These are phyloP conservation scores for Globisporangium viniferum DNA, from an alignment of 352 stramenopile genomes.

Conservation along the genomic window DNA sequence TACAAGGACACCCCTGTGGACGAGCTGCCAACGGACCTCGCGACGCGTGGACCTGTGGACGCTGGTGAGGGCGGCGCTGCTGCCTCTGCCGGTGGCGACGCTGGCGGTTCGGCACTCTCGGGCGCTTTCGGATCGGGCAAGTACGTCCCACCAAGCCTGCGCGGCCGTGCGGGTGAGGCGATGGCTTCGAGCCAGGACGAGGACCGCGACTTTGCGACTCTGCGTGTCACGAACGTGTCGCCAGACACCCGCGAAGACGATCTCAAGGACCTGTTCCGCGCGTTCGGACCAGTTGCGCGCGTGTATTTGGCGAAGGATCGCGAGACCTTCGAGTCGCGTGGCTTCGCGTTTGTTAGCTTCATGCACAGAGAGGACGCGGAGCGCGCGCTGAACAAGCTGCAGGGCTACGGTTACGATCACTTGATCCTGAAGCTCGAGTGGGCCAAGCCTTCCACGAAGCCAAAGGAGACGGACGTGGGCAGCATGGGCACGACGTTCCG, in stretches of 20 bases:
- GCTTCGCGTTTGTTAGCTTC: constrained; percentile 99
- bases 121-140: constrained; percentile 79
- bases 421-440: constrained; percentile 99
- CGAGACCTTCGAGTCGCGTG: constrained; percentile 96
- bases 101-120: constrained; percentile 53
- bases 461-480: constrained; percentile 63
- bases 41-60: constrained; percentile 42
- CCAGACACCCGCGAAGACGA: constrained; percentile 98
- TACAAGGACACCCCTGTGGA: constrained; percentile 88
- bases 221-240: constrained; percentile 99
- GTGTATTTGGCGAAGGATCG: constrained; percentile 99
- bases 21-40: constrained; percentile 70
- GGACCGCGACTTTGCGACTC: constrained; percentile 85
- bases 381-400: constrained; percentile 95
- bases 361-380: constrained; percentile 95
- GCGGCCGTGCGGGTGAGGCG: constrained; percentile 39
- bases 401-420: constrained; percentile 99
- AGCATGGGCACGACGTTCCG: constrained; percentile 87
- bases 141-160: constrained; percentile 85
- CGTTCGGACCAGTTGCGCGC: constrained; percentile 95
- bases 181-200: constrained; percentile 44
- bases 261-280: constrained; percentile 97
- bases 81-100: constrained; percentile 27
- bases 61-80: constrained; percentile 23
- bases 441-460: constrained; percentile 95